Base-by-base conservation (phyloP, 768 basidiomycete genomes). In the Collybiopsis confluens region DNA sequence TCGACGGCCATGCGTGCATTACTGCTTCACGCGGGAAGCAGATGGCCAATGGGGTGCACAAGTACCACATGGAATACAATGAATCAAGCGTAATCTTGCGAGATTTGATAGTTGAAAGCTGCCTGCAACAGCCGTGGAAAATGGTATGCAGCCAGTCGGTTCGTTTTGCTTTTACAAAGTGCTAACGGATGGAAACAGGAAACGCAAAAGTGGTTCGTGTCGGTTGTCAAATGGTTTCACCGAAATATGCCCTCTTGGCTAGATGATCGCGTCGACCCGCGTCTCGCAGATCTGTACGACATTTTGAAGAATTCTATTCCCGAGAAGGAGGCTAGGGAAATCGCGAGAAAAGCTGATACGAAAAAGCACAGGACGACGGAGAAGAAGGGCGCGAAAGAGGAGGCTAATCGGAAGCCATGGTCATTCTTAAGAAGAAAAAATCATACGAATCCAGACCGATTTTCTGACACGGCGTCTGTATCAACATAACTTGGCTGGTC, bases 1-100 rank as follows among this genome's bases (percentile, higher is more conserved):
- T 70, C 45, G 57, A 59, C 20, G 46, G 35, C 35, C 61, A 70
- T 20, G 70, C 70, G 15, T 70, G 69, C 44, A 66, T 71, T 36
- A 70, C 69, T 23, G 63, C 70, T 16, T 53, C 30, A 2, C 20
- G 13, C 24, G 42, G 42, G 11, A 43, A 43, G 20, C 16, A 15
- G 20, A n/a, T n/a, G n/a, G 24, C n/a, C 8, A 51, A 57, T 16
- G 55, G 47, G 45, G 26, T 16, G 37, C 18, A 43, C 23, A 35
- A 27, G 10, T 53, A 58, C 33, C 38, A 38, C 33, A 23, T 6
- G 23, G 57, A 58, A 52, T 58, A 57, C 37, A 13, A 33, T 33
- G 30, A 33, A 33, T 33, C 30, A 13, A 33, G 30, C 6, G 30
- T 33, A 33, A 13, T 33, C 30, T 33, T 33, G 30, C 30, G 30